phyloP scores from a whole-genome alignment of 2,329 filamentous ascomycete genomes.

The Ophiocordyceps australis region DNA sequence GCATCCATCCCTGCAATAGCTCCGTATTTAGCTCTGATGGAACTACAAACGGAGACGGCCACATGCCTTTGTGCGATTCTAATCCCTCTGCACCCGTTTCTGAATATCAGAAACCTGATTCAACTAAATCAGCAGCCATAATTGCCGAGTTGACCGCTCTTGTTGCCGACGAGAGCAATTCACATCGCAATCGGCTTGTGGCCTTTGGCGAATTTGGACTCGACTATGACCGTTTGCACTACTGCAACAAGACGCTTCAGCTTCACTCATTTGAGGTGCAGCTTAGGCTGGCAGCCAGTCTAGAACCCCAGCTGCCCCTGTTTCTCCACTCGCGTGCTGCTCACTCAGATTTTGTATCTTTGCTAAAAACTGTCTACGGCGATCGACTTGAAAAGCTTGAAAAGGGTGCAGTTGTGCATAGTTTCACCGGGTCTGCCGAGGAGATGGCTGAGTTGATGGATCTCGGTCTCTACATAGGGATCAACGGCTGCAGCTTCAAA shows the following conservation, averaged over 20 bases:
- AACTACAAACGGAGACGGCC: conserved; percentile 15
- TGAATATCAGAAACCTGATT: conserved; percentile 28
- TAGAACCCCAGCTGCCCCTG: conserved; percentile 60
- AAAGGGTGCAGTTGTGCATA: conserved; percentile 74
- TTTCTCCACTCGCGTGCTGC: conserved; percentile 88
- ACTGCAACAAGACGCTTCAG: conserved; percentile 63
- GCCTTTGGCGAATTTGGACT: conserved; percentile 93
- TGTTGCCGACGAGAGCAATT: conserved; percentile 36
- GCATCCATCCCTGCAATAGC: conserved; percentile 83
- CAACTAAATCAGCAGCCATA: conserved; percentile 23
- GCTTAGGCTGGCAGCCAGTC: conserved; percentile 52
- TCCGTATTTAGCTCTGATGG: conserved; percentile 50
- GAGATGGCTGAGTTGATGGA: conserved; percentile 71
- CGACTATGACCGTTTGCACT: conserved; percentile 83
- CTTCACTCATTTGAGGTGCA: conserved; percentile 73
- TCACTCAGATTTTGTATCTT: conserved; percentile 61
- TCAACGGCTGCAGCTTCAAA: conserved; percentile 95
- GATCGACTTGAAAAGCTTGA: conserved; percentile 45
- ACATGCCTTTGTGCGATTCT: conserved; percentile 32
- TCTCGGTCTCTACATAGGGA: conserved; percentile 74
- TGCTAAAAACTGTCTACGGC: conserved; percentile 43
- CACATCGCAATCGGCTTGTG: conserved; percentile 29
- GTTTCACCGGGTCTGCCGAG: conserved; percentile 74
- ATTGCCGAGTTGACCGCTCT: conserved; percentile 45
- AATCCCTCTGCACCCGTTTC: conserved; percentile 26